Base-by-base conservation (phyloP, 2,329 filamentous ascomycete genomes). In the Colletotrichum salicis region DNA sequence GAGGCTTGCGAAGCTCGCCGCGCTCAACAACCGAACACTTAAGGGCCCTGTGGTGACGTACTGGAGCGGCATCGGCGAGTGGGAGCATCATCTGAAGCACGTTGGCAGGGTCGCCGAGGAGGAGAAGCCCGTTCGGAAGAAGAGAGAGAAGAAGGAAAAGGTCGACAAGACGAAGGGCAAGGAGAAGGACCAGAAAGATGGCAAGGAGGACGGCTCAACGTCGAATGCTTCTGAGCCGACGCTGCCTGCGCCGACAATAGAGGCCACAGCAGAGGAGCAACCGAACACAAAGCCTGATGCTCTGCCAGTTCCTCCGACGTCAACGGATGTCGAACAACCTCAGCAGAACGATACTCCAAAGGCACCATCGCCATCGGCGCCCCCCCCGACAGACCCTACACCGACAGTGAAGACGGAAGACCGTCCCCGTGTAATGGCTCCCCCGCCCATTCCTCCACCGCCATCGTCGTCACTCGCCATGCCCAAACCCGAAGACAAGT, bases 31-130 rank as follows among this genome's bases (percentile, higher is more conserved):
- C 79, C 90, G 95, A 60, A 94, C 93, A 62, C 87, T 98, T 10
- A 92, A 96, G 65, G 96, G 96, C 0, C 94, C 96, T 0, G 94
- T 98, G 12, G 91, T 98, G 54, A 94, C 94, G 2, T 96, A 93
- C 81, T 98, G 95, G 92, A 98, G 95, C 80, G 96, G 96, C n/a
- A 89, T 94, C 74, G 93, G 93, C 41, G 90, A 94, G 76, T 96
- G 94, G 88, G 87, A 92, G 67, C 92, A 94, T 77, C 93, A 92
- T 79, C 84, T 95, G 78, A 91, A 90, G 78, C 88, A 90, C 73
- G 88, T 94, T 51, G 93, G 94, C 52, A 91, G 89, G 75, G 86
- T 92, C 48, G 87, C 86, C 2, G 86, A 91, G 73, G 89, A 91
- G 76, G 89, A 91, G 78, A 89, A 88, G 77, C 85, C 86, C 15